These are phyloP conservation scores for Dissophora globulifera DNA, from an alignment of 192 early-diverging fungal genomes.

Conservation along the genomic window DNA sequence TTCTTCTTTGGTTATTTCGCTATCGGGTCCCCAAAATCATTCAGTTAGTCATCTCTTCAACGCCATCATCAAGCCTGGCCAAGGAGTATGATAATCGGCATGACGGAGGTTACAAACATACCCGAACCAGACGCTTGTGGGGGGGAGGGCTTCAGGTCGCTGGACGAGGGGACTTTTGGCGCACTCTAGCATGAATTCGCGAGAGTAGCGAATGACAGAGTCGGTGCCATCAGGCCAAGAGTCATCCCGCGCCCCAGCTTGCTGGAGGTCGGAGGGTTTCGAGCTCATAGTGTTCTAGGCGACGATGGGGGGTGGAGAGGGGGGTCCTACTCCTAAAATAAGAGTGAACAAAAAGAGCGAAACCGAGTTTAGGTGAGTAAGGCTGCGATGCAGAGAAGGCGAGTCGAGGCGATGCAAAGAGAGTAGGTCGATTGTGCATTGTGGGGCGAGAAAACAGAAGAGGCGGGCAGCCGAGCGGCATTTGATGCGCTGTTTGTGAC, in stretches of 20 bases:
- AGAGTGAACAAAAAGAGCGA: background rate
- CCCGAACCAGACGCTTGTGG: slow-evolving; percentile 56
- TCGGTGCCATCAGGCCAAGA: background rate
- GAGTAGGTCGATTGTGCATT: too few relatives aligned
- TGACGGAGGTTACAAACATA: too few relatives aligned
- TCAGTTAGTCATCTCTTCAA: too few relatives aligned
- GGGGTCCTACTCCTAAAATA: background rate
- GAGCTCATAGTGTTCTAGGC: slow-evolving; percentile 12
- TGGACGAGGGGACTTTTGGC: slow-evolving; percentile 55
- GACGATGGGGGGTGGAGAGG: background rate
- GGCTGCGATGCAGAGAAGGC: too few relatives aligned
- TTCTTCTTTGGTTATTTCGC: slow-evolving; percentile 42
- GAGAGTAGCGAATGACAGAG: slow-evolving; percentile 54
- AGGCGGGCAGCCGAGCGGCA: too few relatives aligned
- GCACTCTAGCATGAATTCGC: slow-evolving; percentile 53
- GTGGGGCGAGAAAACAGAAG: too few relatives aligned
- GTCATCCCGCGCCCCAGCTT: slow-evolving; percentile 17
- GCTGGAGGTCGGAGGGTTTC: slow-evolving; percentile 19
- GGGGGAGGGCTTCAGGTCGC: slow-evolving; percentile 48
- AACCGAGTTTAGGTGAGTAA: background rate
- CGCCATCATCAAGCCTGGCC: too few relatives aligned
- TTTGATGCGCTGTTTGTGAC: too few relatives aligned
- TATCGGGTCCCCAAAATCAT: too few relatives aligned
- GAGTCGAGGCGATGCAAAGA: too few relatives aligned
- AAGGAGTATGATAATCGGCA: too few relatives aligned